Conservation (phyloP, 257 asterid genomes). For the Thymus mandschuricus region DNA sequence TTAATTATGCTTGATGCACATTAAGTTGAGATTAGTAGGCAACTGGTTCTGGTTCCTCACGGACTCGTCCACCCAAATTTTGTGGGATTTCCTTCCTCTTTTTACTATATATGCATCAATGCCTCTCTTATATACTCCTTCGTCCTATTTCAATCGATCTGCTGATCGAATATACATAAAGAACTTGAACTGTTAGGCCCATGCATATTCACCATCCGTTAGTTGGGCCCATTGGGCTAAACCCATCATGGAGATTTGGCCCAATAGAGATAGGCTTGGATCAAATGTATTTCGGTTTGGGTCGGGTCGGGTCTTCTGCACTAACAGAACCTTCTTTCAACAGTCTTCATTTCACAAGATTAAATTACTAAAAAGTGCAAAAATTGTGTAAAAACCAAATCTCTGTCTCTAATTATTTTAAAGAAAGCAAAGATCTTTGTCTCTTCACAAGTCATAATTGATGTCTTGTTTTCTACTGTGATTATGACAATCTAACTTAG, state of each 20-base stretch:
- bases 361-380: slow-evolving; percentile 25
- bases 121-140: no score
- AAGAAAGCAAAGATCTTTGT: slow-evolving; percentile 23
- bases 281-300: not conserved
- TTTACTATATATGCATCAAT: not conserved
- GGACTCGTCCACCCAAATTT: slow-evolving; percentile 30
- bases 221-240: not conserved
- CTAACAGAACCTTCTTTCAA: not conserved
- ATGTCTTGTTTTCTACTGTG: slow-evolving; percentile 20
- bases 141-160: no score
- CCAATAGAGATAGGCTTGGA: not conserved
- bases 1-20: slow-evolving; percentile 40
- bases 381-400: slow-evolving; percentile 24
- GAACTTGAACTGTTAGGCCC: no score
- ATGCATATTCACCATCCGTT: no score
- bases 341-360: not conserved
- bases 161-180: no score
- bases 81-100: not conserved
- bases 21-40: slow-evolving; percentile 41
- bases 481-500: slow-evolving; percentile 14
- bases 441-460: slow-evolving; percentile 30
- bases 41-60: slow-evolving; percentile 24
- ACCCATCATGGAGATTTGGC: not conserved
- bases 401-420: slow-evolving; percentile 29
- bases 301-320: not conserved